phyloP scores from a whole-genome alignment of 805 yeast species.

The Debaryomyces prosopidis region DNA sequence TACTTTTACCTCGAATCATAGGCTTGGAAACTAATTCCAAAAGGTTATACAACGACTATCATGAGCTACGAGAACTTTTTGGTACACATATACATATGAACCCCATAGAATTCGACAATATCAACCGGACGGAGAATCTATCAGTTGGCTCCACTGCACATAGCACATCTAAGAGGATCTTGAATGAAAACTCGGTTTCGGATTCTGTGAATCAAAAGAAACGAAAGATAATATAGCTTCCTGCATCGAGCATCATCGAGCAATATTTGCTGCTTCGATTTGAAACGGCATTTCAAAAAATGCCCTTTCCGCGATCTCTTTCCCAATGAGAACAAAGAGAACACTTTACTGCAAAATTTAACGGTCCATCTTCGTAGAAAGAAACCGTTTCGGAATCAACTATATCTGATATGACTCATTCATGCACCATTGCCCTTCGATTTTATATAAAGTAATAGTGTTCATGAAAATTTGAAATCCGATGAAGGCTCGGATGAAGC shows the following conservation, averaged over 20 bases:
- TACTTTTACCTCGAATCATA: constrained; percentile 15
- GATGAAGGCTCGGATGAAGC: neutral
- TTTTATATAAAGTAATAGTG: neutral
- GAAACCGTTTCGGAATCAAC: too few relatives aligned
- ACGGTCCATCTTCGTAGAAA: too few relatives aligned
- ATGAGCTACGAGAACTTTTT: neutral
- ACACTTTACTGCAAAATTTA: neutral
- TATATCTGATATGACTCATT: neutral
- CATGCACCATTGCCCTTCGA: neutral
- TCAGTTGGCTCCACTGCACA: too few relatives aligned
- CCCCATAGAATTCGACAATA: too few relatives aligned
- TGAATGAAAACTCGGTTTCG: too few relatives aligned
- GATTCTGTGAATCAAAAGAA: neutral
- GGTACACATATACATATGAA: neutral
- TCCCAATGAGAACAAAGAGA: neutral
- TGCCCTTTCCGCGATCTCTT: neutral
- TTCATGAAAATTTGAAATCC: neutral
- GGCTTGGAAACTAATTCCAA: constrained; percentile 6
- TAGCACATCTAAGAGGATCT: too few relatives aligned
- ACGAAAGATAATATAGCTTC: neutral
- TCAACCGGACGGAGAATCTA: too few relatives aligned
- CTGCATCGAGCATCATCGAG: neutral
- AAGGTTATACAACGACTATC: neutral
- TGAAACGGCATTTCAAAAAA: neutral
- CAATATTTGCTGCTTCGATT: neutral